Evolutionary conservation across 2,329 filamentous ascomycete species (phyloP), one percentile per base, ranked within the genome.

Genomic region (Xylaria sp.): DNA sequence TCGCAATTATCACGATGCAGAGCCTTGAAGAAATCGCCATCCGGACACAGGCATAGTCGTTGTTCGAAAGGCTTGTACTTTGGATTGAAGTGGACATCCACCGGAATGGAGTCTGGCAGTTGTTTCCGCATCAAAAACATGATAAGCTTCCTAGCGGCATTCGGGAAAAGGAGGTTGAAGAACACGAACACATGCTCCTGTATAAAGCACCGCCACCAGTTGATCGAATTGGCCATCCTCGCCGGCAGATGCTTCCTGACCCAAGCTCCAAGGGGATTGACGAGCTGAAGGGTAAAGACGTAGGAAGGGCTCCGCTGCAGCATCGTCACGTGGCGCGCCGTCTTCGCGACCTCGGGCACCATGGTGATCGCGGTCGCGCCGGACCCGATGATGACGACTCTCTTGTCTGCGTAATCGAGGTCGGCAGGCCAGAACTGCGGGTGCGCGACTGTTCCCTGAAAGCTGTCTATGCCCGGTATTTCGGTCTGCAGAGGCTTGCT

Each of bases 341-440:
- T 82, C 40, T 88, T 74, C 1, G 85, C 83, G 42, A 95, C 72
- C 43, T 79, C 82, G 0, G 91, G 91, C 2, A 95, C 70, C 1
- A 96, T 78, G 0, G 91, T 94, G 44, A 93, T 74, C 6, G 90
- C 88, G 0, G 91, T 95, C 2, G 91, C 91, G 7, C 91, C 91
- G 16, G 83, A 88, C 16, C 90, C 90, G 57, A 94, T 83, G 53
- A 93, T 78, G 40, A 90, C 80, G 19, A 93, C 77, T 41, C 83
- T 82, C 71, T 92, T 91, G 68, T 78, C 76, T 5, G 76, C 71
- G 67, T 88, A 88, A 63, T 90, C 81, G 38, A 89, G 73, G 44
- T 85, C 78, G 51, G 87, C 75, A 0, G 88, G 88, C 90, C 90
- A 93, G 73, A 86, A 87, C 61, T 88, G 86, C 0, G 85, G 85